Base-by-base conservation (phyloP, 2,329 filamentous ascomycete species). In the Aspergillus sp. region DNA sequence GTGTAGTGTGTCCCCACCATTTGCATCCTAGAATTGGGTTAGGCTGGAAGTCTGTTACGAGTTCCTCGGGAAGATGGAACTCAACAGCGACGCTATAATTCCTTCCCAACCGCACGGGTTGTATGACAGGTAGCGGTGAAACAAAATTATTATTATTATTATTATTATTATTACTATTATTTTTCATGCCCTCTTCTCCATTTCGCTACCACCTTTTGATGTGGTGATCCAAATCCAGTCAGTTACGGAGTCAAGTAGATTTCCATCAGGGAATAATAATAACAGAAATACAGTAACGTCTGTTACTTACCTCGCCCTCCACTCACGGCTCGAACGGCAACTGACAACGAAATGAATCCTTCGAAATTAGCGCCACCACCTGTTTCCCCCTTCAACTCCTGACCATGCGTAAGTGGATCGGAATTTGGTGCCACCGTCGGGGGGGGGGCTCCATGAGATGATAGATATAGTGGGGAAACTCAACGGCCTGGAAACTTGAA, bases 391-490 rank as follows among this genome's bases (percentile, higher is more conserved):
- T 48, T 40, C 52, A 51, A 53, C 53, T 57, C 43, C 52, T 52
- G 51, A 52, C 50, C 54, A 57, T 47, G 56, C 55, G 37, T 35
- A 40, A 57, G 59, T 62, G 59, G 59, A 59, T 55, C 54, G 45
- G 48, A 41, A 47, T 55, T 52, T 35, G 40, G 44, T 41, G 55
- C 57, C 51, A 57, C 47, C 52, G 31, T 43, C 54, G 56, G 51
- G 59, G 51, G 59, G 51, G 23, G 8, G 27, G 27, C 4, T 57
- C 59, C 59, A 56, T 57, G 27, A 44, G 52, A 44, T 56, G 52
- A 45, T 56, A 57, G 56, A 59, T 61, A 31, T 19, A 51, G 57
- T 62, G 57, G 54, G 55, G 54, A 57, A 49, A n/a, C 49, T 56
- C 55, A 59, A 62, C 59, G 47, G 54, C 47, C 47, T 52, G 44